Percentiles rank a stretch among this genome's conserved stretches.
Conservation (phyloP, 2,329 filamentous ascomycete species). For the Microthyrium microscopicum region DNA sequence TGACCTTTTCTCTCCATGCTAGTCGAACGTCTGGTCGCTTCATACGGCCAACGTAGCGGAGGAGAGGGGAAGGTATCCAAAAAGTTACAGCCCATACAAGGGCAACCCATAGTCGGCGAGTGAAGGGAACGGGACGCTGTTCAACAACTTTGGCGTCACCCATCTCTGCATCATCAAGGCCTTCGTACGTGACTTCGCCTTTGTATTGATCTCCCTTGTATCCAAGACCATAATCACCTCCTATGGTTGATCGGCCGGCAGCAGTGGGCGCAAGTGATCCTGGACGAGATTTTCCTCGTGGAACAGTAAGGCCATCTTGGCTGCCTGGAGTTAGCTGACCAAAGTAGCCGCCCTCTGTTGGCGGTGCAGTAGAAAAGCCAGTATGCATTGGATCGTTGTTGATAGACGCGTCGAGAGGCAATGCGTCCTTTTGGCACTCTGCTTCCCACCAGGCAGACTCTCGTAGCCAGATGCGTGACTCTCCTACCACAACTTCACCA, state of each 20-base stretch:
- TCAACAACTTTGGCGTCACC: constrained; percentile 62
- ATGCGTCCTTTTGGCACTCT: constrained; percentile 84
- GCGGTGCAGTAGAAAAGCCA: constrained; percentile 49
- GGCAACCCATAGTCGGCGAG: constrained; percentile 61
- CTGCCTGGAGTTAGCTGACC: constrained; percentile 49
- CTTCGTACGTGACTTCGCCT: constrained; percentile 55
- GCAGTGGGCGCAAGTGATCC: constrained; percentile 40
- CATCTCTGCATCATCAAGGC: constrained; percentile 58
- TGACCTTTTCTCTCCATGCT: constrained; percentile 92
- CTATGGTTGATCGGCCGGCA: constrained; percentile 28
- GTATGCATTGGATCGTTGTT: constrained; percentile 38
- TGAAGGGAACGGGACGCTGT: constrained; percentile 44
- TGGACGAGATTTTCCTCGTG: constrained; percentile 27
- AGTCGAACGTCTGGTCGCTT: constrained; percentile 91
- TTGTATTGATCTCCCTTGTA: constrained; percentile 66
- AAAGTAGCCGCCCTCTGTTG: constrained; percentile 37
- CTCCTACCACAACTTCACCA: constrained; percentile 81
- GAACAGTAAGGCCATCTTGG: constrained; percentile 47
- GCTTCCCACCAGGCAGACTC: constrained; percentile 96
- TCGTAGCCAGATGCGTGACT: constrained; percentile 88
- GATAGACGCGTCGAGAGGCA: constrained; percentile 33
- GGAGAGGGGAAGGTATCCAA: constrained; percentile 78
- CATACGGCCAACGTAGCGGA: constrained; percentile 80
- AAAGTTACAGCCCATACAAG: constrained; percentile 79
- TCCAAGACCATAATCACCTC: constrained; percentile 81